phyloP scores from a whole-genome alignment of 345 rosid genomes.

The Boechera divaricarpa region DNA sequence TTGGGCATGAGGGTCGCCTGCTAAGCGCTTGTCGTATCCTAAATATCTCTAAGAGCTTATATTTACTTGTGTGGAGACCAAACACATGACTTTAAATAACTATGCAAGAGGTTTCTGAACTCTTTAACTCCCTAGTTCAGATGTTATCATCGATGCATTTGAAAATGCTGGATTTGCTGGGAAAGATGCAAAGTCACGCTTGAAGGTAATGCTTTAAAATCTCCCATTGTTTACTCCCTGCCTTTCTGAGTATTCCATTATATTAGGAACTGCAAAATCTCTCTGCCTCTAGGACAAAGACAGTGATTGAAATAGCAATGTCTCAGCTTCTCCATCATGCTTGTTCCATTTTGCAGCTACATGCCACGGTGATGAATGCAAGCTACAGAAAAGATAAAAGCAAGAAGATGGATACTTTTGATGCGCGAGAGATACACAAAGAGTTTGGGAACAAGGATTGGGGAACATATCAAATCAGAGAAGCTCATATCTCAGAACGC shows the following conservation, averaged over 20 bases:
- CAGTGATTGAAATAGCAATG: not conserved
- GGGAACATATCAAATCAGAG: slow-evolving; percentile 80
- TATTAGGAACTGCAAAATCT: not conserved
- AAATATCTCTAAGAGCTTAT: not conserved
- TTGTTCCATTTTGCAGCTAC: slow-evolving; percentile 60
- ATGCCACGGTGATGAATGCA: slow-evolving; percentile 84
- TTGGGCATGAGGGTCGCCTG: slow-evolving; percentile 67
- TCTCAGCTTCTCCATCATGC: slow-evolving; percentile 1
- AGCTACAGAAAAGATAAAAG: slow-evolving; percentile 52
- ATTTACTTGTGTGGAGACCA: slow-evolving; percentile 7
- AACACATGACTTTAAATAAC: slow-evolving; percentile 1
- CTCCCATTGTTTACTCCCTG: not conserved
- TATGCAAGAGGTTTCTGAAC: slow-evolving; percentile 12
- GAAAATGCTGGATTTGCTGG: slow-evolving; percentile 82
- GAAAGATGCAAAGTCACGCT: slow-evolving; percentile 61
- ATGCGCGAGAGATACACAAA: slow-evolving; percentile 66
- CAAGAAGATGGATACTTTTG: slow-evolving; percentile 51
- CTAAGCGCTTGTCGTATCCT: slow-evolving; percentile 82
- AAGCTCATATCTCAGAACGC: slow-evolving; percentile 92
- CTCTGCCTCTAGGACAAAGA: not conserved
- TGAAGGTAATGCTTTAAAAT: slow-evolving; percentile 61
- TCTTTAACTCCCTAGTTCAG: slow-evolving; percentile 59
- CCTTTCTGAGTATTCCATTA: not conserved
- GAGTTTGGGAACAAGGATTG: slow-evolving; percentile 70
- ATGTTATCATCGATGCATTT: slow-evolving; percentile 75